Conservation (phyloP, 176 grass and related monocot genomes). For the Aegilops umbellulata region DNA sequence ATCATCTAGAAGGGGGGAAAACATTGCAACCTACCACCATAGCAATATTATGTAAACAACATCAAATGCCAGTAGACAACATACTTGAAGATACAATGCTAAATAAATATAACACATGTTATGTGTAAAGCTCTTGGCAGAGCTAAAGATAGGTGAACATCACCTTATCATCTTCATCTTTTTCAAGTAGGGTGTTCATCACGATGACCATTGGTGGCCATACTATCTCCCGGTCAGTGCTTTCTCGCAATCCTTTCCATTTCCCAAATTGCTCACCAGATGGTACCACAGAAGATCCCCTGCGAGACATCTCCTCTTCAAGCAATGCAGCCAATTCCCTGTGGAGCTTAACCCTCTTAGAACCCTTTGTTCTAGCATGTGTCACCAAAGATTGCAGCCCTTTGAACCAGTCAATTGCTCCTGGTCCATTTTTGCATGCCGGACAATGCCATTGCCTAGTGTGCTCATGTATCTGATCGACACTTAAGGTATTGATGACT, state of each 20-base stretch:
- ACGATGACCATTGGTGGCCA: conserved; percentile 98
- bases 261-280: conserved; percentile 78
- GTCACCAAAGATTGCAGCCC: conserved; percentile 86
- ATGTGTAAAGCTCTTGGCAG: background rate
- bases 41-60: background rate
- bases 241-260: conserved; percentile 82
- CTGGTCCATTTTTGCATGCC: conserved; percentile 92
- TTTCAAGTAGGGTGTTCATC: conserved; percentile 79
- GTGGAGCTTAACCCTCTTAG: conserved; percentile 74
- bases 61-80: background rate
- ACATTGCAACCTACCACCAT: background rate
- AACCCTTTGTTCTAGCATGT: conserved; percentile 90
- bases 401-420: conserved; percentile 94
- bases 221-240: conserved; percentile 60
- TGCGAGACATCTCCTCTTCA: conserved; percentile 68
- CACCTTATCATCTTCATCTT: conserved; percentile 85
- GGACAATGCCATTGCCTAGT: conserved; percentile 79
- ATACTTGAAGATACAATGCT: background rate
- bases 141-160: background rate
- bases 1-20: background rate
- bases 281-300: conserved; percentile 75
- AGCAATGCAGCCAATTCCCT: conserved; percentile 78
- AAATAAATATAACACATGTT: background rate
- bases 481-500: conserved; percentile 44
- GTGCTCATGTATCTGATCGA: conserved; percentile 73